Conservation (phyloP, 1,284 basidiomycete genomes). For the Rhodofomes roseus region DNA sequence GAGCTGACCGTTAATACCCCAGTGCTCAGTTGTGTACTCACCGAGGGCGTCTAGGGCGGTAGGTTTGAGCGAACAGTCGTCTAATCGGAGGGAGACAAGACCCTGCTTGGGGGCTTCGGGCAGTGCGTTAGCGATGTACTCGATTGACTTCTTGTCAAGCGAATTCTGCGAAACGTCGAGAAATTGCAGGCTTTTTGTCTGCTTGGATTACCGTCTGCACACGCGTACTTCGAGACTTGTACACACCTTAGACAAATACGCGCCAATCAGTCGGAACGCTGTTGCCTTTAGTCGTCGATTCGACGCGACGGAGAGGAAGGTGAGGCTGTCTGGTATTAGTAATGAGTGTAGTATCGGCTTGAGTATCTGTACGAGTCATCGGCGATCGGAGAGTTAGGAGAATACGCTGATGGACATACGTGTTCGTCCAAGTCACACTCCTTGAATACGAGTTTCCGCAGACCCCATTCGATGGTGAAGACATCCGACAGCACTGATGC, state of each 20-base stretch:
- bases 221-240: not conserved
- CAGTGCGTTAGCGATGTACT: constrained; percentile 76
- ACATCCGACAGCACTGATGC: constrained; percentile 86
- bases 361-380: constrained; percentile 48
- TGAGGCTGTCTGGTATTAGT: constrained; percentile 79
- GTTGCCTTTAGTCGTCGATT: constrained; percentile 78
- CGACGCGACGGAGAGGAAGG: constrained; percentile 83
- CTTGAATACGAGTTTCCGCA: constrained; percentile 77
- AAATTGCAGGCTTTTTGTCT: constrained; percentile 78
- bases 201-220: not conserved
- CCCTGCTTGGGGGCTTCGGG: constrained; percentile 50
- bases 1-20: not conserved
- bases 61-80: constrained; percentile 76
- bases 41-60: constrained; percentile 75
- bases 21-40: constrained; percentile 34
- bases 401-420: constrained; percentile 40
- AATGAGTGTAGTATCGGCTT: constrained; percentile 91
- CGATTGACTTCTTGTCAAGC: constrained; percentile 82
- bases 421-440: constrained; percentile 80
- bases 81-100: constrained; percentile 76
- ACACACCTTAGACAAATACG: constrained; percentile 72
- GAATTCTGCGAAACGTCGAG: constrained; percentile 87
- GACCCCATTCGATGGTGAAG: constrained; percentile 86
- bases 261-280: constrained; percentile 81
- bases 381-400: not conserved